Base-by-base conservation (phyloP, 2,329 filamentous ascomycete genomes). In the Hirsutella minnesotensis region DNA sequence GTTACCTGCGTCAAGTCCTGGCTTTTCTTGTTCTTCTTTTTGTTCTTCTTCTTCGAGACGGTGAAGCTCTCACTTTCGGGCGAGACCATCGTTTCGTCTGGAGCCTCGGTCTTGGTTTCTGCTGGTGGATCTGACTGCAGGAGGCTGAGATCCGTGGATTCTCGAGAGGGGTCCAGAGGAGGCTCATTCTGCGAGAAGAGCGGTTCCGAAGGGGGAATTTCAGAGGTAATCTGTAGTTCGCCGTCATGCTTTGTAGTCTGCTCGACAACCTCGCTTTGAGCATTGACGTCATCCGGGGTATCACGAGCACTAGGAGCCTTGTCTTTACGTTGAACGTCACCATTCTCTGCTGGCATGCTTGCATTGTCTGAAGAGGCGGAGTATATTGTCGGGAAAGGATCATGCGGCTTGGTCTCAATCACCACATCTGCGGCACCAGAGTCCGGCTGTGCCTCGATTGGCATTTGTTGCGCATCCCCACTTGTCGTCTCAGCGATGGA, bases 11-110 rank as follows among this genome's bases (percentile, higher is more conserved):
- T 33, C 21, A 31, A 36, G n/a, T 24, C 20, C 20, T 43, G 43
- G 33, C 53, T 62, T 38, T 55, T 50, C 47, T 18, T 19, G 3
- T 63, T 59, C 48, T 56, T 60, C 43, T 59, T 62, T 48, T 60
- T 60, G 30, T 36, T 47, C 46, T 61, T 59, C 48, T 61, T 62
- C 24, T 51, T 34, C 15, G 47, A 30, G 44, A 49, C 48, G 12
- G 22, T 27, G 9, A 29, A 39, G 8, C 39, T 30, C 2, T 43
- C 41, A 9, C 35, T 9, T 7, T 18, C 15, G 19, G 43, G 36
- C 29, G 53, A 52, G 12, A 38, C 31, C 7, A 22, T 9, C 38
- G 46, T 37, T 9, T 41, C 41, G 24, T 49, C 44, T 4, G 24
- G 20, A 37, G 9, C 22, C 20, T 20, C 40, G 7, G 9, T 18